Base-by-base conservation (phyloP, 1,284 basidiomycete species). In the Dichomitus squalens region DNA sequence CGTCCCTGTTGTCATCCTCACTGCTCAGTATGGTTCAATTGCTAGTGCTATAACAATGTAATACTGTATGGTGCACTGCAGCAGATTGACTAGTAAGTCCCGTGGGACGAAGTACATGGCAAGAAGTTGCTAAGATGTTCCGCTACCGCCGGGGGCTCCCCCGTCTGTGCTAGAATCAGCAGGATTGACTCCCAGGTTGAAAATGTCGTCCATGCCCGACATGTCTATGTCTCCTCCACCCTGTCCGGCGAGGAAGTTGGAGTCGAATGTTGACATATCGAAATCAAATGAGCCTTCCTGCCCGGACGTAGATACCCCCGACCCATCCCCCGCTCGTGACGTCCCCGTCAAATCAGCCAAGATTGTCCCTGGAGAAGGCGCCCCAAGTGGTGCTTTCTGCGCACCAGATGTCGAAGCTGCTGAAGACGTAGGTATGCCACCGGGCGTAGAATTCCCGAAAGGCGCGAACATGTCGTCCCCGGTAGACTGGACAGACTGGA, bases 321-420 rank as follows among this genome's bases (percentile, higher is more conserved):
- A 25, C 5, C 31, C 34, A 23, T 61, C 52, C 6, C 36, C 53
- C 4, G 54, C 31, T 12, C 56, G 52, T 5, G 62, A 47, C 2
- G 58, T 47, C 7, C 57, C 52, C 9, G 52, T 50, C 39, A 66
- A 48, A 18, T 57, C 73, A n/a, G 78, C 74, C 12, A 78, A 63
- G 33, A 80, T 58, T 3, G 76, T 72, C 1, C 67, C 68, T 4
- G 79, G 73, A 29, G 76, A 79, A 23, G 74, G 72, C 8, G 70
- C 68, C 27, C 66, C 64, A 40, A 47, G 60, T 53, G 49, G 58
- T 67, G 31, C 38, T 25, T 61, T 63, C 43, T 57, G 55, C 23
- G 53, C 6, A 29, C 60, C 43, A 0, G 46, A 49, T 20, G 44
- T 23, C 4, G 39, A 23, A 1, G 57, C 33, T 23, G 52, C 20